Conservation (phyloP, 768 basidiomycete species). For the Pleurotus platypus region DNA sequence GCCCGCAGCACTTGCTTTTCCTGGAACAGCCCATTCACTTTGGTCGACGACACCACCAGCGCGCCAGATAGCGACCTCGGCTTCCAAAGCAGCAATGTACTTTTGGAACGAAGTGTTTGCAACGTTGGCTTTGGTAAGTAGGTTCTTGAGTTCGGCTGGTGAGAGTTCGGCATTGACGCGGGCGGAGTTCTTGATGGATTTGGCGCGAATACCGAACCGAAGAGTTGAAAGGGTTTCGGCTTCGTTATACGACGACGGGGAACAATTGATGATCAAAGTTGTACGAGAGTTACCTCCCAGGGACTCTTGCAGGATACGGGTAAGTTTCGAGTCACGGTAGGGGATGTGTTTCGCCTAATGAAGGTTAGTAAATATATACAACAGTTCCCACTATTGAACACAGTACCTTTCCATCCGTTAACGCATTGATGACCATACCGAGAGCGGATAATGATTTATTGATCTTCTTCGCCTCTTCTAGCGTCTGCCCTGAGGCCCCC, state of each 20-base stretch:
- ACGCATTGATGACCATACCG: constrained; percentile 98
- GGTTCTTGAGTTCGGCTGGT: constrained; percentile 90
- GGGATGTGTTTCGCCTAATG: constrained; percentile 91
- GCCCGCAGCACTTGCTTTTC: constrained; percentile 50
- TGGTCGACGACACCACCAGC: constrained; percentile 82
- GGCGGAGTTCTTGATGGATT: constrained; percentile 99
- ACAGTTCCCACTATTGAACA: constrained; percentile 1
- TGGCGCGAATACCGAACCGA: constrained; percentile 99
- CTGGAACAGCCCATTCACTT: constrained; percentile 72
- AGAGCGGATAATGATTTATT: constrained; percentile 97
- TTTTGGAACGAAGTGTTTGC: constrained; percentile 81
- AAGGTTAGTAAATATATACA: constrained; percentile 7
- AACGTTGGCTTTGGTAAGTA: constrained; percentile 85
- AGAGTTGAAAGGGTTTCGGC: constrained; percentile 93
- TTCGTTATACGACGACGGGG: constrained; percentile 96
- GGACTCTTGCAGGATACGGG: constrained; percentile 98
- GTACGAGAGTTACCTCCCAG: constrained; percentile 93
- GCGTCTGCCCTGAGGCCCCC: constrained; percentile 95
- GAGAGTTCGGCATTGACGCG: constrained; percentile 98
- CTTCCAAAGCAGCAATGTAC: constrained; percentile 87
- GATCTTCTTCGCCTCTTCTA: constrained; percentile 99
- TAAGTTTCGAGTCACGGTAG: constrained; percentile 98
- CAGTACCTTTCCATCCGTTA: constrained; percentile 91
- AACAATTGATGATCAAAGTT: constrained; percentile 99
- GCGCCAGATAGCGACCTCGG: constrained; percentile 88